Conservation (phyloP, 306 rosid genomes). For the Begonia masoniana region DNA sequence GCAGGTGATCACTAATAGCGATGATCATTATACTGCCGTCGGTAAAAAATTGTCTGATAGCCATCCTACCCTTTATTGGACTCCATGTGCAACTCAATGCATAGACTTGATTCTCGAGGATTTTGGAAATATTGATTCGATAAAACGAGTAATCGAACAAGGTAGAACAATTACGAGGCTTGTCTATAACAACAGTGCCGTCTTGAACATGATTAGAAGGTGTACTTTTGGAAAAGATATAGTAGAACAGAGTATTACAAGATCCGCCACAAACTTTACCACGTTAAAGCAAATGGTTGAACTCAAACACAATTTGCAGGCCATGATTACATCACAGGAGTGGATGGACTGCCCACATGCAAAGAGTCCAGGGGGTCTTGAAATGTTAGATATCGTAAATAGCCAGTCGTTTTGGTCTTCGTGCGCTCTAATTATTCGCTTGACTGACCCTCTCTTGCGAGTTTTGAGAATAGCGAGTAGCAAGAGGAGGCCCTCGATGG, state of each 20-base stretch:
- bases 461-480: slow-evolving; percentile 46
- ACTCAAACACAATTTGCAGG: slow-evolving; percentile 67
- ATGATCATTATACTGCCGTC: slow-evolving; percentile 47
- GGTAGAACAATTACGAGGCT: slow-evolving; percentile 68
- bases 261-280: slow-evolving; percentile 47
- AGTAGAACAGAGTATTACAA: slow-evolving; percentile 53
- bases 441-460: slow-evolving; percentile 65
- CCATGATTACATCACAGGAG: slow-evolving; percentile 80
- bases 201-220: slow-evolving; percentile 70
- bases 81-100: slow-evolving; percentile 55
- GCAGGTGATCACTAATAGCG: slow-evolving; percentile 61
- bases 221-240: slow-evolving; percentile 64
- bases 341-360: slow-evolving; percentile 73
- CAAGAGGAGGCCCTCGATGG: slow-evolving; percentile 82
- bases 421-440: slow-evolving; percentile 41
- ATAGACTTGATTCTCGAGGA: slow-evolving; percentile 62
- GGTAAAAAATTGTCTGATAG: slow-evolving; percentile 56
- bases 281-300: slow-evolving; percentile 70
- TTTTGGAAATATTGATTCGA: slow-evolving; percentile 68
- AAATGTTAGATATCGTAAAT: slow-evolving; percentile 60
- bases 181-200: slow-evolving; percentile 57
- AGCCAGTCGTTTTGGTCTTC: slow-evolving; percentile 84
- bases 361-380: slow-evolving; percentile 68
- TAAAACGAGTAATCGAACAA: slow-evolving; percentile 48
- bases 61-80: slow-evolving; percentile 69